A percentile compares a stretch with the other conserved stretches of the same genome.
Evolutionary conservation across 441 rosid genomes (phyloP).

Genomic region (Metrosideros polymorpha): DNA sequence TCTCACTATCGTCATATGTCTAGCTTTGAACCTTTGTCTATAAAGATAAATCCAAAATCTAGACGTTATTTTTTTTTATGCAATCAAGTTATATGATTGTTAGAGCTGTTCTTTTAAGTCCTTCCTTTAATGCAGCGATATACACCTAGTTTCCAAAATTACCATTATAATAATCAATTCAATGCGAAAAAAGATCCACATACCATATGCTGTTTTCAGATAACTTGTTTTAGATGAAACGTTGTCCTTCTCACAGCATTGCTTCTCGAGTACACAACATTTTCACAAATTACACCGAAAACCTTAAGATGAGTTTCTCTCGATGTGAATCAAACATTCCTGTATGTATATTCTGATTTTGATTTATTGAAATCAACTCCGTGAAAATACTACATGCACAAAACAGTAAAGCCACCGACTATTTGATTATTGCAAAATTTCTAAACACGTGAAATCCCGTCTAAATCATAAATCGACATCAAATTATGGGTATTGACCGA

Average conservation of each 20-base stretch:
- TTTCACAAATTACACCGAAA: not conserved
- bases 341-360: not conserved
- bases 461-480: not conserved
- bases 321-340: not conserved
- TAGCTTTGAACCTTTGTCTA: not conserved
- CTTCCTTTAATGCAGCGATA: not conserved
- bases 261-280: no score
- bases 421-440: not conserved
- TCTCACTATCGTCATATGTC: not conserved
- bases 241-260: no score
- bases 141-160: no score
- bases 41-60: accelerated
- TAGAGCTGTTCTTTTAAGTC: not conserved
- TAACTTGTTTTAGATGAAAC: no score
- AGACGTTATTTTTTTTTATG: no score
- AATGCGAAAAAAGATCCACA: not conserved
- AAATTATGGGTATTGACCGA: not conserved
- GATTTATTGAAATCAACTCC: not conserved
- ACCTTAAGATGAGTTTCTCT: not conserved
- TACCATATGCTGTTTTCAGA: no score
- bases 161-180: not conserved
- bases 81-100: not conserved
- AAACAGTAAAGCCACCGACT: accelerated
- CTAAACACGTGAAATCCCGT: no score
- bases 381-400: not conserved